phyloP scores from a whole-genome alignment of 1,139 yeast genomes.

The Saccharomyces hybrid region DNA sequence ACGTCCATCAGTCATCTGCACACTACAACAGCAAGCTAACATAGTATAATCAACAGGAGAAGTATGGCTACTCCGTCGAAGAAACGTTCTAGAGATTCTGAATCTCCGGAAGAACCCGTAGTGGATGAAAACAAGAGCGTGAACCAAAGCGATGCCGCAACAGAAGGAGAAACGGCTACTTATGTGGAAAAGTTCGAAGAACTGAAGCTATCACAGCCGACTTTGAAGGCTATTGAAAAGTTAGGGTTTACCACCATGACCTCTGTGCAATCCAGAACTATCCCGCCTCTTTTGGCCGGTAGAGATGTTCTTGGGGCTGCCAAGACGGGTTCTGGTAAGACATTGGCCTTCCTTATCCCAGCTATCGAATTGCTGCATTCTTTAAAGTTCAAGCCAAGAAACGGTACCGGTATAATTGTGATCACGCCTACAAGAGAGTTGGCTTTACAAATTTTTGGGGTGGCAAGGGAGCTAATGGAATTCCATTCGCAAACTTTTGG shows the following conservation, averaged over 20 bases:
- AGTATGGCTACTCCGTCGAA: conserved; percentile 2
- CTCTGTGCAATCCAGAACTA: conserved; percentile 88
- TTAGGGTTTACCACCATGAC: conserved; percentile 93
- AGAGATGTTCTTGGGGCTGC: conserved; percentile 96
- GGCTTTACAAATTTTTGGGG: conserved; percentile 95
- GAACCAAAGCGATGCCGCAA: not conserved
- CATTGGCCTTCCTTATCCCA: conserved; percentile 89
- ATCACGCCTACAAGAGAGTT: conserved; percentile 87
- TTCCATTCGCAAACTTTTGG: conserved; percentile 88
- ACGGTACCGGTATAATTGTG: conserved; percentile 84
- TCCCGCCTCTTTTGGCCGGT: conserved; percentile 92
- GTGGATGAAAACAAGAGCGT: conserved; percentile 2
- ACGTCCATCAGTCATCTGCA: not conserved
- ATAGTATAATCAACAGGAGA: not conserved
- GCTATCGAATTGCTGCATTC: conserved; percentile 89
- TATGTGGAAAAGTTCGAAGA: conserved; percentile 38
- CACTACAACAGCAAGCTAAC: not conserved
- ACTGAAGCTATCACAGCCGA: conserved; percentile 71
- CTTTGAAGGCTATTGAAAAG: conserved; percentile 65
- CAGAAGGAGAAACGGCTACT: conserved; percentile 1
- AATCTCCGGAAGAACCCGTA: not conserved
- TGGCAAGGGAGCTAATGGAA: conserved; percentile 87
- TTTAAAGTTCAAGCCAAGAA: conserved; percentile 82
- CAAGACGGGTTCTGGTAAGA: conserved; percentile 96
- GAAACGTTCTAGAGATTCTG: conserved; percentile 16